Evolutionary conservation across 371 early-diverging fungal genomes (phyloP).

Genomic region (Mucor ambiguus): DNA sequence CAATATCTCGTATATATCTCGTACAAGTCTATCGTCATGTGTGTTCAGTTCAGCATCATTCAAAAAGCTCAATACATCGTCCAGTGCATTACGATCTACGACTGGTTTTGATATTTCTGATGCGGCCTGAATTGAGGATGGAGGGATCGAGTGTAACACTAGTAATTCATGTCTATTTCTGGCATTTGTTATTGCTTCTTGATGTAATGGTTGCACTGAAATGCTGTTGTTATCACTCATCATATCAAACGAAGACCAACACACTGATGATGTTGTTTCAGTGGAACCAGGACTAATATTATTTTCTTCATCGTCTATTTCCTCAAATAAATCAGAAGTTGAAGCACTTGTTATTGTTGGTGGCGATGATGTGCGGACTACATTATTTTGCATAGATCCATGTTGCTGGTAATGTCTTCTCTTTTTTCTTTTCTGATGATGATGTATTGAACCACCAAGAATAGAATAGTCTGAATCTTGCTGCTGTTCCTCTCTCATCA

Average conservation of each 20-base stretch:
- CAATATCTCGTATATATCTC: slow-evolving; percentile 8
- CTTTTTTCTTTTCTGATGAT: slow-evolving; percentile 8
- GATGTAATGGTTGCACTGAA: neutral
- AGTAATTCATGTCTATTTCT: slow-evolving; percentile 10
- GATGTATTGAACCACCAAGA: neutral
- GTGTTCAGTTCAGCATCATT: slow-evolving; percentile 11
- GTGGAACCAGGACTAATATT: neutral
- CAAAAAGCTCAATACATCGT: slow-evolving; percentile 22
- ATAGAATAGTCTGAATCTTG: slow-evolving; percentile 5
- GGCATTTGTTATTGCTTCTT: neutral
- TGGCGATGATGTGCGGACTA: neutral
- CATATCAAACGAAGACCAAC: neutral
- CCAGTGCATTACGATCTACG: slow-evolving; percentile 19
- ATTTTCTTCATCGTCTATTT: no score
- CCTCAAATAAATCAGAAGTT: neutral
- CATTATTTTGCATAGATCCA: neutral
- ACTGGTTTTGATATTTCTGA: neutral
- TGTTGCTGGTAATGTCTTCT: neutral
- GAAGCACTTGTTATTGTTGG: neutral
- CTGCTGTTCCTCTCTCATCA: neutral
- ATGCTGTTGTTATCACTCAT: neutral
- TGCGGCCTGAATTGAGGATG: neutral
- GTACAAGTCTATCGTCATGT: slow-evolving; percentile 19
- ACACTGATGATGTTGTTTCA: neutral
- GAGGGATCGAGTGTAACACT: slow-evolving; percentile 11